phyloP scores from a whole-genome alignment of 2,329 filamentous ascomycete species.

The Amesomyces nigricolor region DNA sequence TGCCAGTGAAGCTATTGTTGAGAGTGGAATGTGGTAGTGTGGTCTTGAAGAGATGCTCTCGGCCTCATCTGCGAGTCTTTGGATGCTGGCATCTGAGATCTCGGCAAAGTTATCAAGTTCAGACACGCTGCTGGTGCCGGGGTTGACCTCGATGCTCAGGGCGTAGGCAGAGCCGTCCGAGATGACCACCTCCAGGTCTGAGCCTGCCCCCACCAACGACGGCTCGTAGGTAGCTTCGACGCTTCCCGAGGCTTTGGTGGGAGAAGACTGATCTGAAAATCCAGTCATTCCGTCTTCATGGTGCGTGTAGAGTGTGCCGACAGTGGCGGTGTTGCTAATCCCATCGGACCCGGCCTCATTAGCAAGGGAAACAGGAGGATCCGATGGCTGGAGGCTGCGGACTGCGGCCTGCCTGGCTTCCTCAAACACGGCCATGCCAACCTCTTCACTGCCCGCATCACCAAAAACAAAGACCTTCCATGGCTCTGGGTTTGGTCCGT shows the following conservation, averaged over 20 bases:
- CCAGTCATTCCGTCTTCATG: neutral
- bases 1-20: constrained; percentile 13
- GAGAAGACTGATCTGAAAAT: neutral
- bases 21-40: neutral
- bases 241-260: constrained; percentile 4
- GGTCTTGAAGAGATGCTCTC: constrained; percentile 8
- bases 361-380: neutral
- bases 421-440: constrained; percentile 19
- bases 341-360: constrained; percentile 3
- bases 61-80: neutral
- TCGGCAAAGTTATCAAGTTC: neutral
- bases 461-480: constrained; percentile 30
- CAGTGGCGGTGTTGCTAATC: constrained; percentile 14
- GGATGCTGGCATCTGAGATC: neutral
- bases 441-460: constrained; percentile 19
- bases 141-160: constrained; percentile 8
- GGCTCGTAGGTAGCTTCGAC: constrained; percentile 8
- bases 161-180: neutral
- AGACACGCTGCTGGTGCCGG: constrained; percentile 8
- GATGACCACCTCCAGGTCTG: neutral
- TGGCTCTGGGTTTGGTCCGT: constrained; percentile 16
- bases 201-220: neutral
- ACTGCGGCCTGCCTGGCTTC: constrained; percentile 24
- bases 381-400: constrained; percentile 18
- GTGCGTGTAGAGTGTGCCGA: constrained; percentile 8